phyloP scores from a whole-genome alignment of 192 early-diverging fungal species.

The Coemansia sp. region DNA sequence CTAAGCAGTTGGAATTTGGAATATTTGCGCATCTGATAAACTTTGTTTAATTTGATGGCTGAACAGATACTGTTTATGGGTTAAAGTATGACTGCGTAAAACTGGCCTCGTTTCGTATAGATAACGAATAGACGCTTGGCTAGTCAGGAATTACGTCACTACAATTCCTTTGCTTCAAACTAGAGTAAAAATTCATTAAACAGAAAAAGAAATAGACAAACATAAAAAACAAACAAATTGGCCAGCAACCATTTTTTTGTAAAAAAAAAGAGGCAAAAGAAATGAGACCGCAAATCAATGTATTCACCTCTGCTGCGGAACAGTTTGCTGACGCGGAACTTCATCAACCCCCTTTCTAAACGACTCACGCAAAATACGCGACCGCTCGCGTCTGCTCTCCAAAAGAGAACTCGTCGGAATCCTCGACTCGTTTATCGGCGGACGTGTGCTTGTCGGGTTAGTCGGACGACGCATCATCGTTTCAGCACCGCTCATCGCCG shows the following conservation, averaged over 20 bases:
- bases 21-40: no score
- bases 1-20: neutral
- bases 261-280: neutral
- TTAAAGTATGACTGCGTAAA: no score
- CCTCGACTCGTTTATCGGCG: slow-evolving; percentile 8
- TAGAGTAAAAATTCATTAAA: no score
- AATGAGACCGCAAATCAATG: neutral
- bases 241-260: slow-evolving; percentile 1
- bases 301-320: slow-evolving; percentile 27
- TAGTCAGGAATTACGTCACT: no score
- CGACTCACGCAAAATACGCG: slow-evolving; percentile 32
- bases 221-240: neutral
- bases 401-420: slow-evolving; percentile 14
- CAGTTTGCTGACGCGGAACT: slow-evolving; percentile 24
- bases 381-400: slow-evolving; percentile 29
- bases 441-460: slow-evolving; percentile 1
- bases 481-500: slow-evolving; percentile 5
- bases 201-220: no score
- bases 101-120: no score
- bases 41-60: no score
- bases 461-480: slow-evolving; percentile 17
- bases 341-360: slow-evolving; percentile 28
- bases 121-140: no score
- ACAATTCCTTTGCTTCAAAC: no score
- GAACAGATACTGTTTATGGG: no score